These are phyloP conservation scores for Ceratobasidium papillatum DNA, from an alignment of 1,284 basidiomycete genomes.

Conservation along the genomic window DNA sequence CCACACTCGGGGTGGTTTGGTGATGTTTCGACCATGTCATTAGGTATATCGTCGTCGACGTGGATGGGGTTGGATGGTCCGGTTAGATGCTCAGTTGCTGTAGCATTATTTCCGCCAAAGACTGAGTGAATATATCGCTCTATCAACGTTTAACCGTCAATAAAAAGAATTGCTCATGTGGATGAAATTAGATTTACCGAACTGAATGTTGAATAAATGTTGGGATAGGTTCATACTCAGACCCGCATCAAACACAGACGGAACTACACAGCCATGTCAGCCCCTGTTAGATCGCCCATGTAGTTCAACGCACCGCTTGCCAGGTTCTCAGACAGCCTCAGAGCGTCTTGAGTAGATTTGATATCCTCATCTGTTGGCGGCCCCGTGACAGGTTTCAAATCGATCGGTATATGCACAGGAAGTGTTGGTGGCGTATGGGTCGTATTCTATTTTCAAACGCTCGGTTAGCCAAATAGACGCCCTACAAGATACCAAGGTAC, in stretches of 20 bases:
- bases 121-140: neutral
- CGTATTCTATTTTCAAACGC: neutral
- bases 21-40: too few species aligned
- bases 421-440: neutral
- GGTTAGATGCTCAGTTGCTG: too few species aligned
- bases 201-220: slow-evolving; percentile 16
- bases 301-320: neutral
- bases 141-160: neutral
- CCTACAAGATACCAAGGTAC: neutral
- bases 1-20: too few species aligned
- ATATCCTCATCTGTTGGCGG: slow-evolving; percentile 2
- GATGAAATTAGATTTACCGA: neutral
- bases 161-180: neutral
- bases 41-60: neutral
- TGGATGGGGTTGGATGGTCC: neutral
- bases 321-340: neutral
- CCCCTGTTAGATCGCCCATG: neutral
- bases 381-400: neutral
- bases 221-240: slow-evolving; percentile 34
- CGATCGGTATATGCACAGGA: neutral
- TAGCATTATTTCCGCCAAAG: neutral
- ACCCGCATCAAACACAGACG: slow-evolving; percentile 16
- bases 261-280: neutral
- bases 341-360: neutral
- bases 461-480: neutral